Percentiles rank a stretch among this genome's conserved stretches.
Conservation (phyloP, 768 basidiomycete genomes). For the Tylopilus balloui region DNA sequence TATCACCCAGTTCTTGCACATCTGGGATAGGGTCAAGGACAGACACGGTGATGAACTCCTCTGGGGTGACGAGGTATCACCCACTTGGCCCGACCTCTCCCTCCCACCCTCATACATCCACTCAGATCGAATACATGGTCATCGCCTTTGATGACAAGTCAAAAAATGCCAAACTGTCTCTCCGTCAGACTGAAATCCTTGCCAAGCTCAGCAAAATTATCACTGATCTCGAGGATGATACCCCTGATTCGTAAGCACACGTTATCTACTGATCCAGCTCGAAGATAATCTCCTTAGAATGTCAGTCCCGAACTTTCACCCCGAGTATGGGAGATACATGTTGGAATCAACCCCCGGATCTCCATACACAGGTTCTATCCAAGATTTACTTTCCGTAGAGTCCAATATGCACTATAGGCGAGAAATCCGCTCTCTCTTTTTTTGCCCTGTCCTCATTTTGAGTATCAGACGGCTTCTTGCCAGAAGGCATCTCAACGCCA, state of each 20-base stretch:
- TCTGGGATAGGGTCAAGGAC: slow-evolving; percentile 90
- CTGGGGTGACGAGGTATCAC: slow-evolving; percentile 95
- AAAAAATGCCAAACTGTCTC: slow-evolving; percentile 81
- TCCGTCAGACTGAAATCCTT: slow-evolving; percentile 95
- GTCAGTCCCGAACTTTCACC: slow-evolving; percentile 87
- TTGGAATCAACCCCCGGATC: slow-evolving; percentile 95
- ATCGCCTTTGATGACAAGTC: slow-evolving; percentile 73
- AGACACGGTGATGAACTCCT: slow-evolving; percentile 86
- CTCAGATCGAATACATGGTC: slow-evolving; percentile 94
- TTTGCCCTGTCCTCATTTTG: slow-evolving; percentile 6
- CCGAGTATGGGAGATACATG: slow-evolving; percentile 99
- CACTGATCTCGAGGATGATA: slow-evolving; percentile 50
- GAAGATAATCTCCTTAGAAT: slow-evolving; percentile 38
- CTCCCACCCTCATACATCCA: slow-evolving; percentile 8
- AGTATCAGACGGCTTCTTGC: slow-evolving; percentile 71
- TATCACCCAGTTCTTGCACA: slow-evolving; percentile 90
- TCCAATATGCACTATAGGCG: slow-evolving; percentile 92
- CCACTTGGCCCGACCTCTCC: slow-evolving; percentile 1
- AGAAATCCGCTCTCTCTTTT: not conserved
- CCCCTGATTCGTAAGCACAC: slow-evolving; percentile 51
- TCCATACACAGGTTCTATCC: slow-evolving; percentile 86
- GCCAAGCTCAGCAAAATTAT: slow-evolving; percentile 68
- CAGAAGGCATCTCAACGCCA: slow-evolving; percentile 71
- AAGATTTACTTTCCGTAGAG: slow-evolving; percentile 86
- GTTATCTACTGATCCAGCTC: not conserved